These are phyloP conservation scores for Saccharum officinarum DNA, from an alignment of 176 grass and related monocot species.

Conservation along the genomic window DNA sequence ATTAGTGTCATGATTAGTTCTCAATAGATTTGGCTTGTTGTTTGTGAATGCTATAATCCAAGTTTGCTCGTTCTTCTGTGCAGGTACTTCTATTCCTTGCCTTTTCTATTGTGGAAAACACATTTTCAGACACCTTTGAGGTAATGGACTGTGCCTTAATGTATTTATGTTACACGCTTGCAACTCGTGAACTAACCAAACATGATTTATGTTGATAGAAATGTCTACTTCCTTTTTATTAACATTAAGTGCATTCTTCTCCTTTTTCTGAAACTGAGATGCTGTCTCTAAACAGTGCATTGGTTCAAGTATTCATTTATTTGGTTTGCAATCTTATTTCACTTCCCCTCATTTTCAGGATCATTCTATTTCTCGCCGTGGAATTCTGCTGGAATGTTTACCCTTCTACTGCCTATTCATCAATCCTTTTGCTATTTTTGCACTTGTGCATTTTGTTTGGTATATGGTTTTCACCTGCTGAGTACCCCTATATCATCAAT, in stretches of 20 bases:
- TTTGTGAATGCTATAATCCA: neutral
- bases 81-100: constrained; percentile 96
- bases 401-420: constrained; percentile 87
- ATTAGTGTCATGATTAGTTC: neutral
- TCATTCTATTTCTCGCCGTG: constrained; percentile 69
- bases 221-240: neutral
- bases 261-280: neutral
- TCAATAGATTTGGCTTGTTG: neutral
- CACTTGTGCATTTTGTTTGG: constrained; percentile 72
- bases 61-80: constrained; percentile 20
- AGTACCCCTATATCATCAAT: constrained; percentile 49
- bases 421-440: constrained; percentile 59
- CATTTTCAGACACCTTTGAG: constrained; percentile 63
- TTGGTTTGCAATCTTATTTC: constrained; percentile 18
- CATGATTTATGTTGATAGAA: neutral
- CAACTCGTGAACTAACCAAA: neutral
- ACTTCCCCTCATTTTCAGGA: constrained; percentile 37
- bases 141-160: constrained; percentile 18
- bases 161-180: neutral
- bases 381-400: constrained; percentile 96
- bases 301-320: neutral
- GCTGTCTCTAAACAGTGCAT: neutral
- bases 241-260: neutral
- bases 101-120: constrained; percentile 92
- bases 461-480: constrained; percentile 63